These are phyloP conservation scores for Diaporthe sp. DNA, from an alignment of 2,329 filamentous ascomycete species.

Conservation along the genomic window DNA sequence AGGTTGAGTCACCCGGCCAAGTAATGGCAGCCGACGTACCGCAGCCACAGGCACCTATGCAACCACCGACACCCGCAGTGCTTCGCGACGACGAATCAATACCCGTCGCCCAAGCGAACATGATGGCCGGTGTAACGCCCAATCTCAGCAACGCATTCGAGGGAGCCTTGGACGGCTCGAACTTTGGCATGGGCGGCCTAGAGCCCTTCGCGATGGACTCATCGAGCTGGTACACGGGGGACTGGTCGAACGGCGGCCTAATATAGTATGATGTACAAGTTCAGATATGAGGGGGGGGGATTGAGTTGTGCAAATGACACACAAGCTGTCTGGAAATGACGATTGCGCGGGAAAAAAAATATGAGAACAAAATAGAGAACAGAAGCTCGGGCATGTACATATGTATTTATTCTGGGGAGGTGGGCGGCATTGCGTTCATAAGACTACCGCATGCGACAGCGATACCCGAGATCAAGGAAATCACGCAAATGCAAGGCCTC, in stretches of 20 bases:
- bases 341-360: background rate
- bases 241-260: constrained; percentile 34
- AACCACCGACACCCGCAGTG: constrained; percentile 29
- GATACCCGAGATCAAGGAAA: constrained; percentile 13
- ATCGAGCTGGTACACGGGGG: constrained; percentile 35
- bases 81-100: constrained; percentile 33
- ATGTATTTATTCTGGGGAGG: background rate
- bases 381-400: constrained; percentile 16
- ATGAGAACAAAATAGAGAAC: background rate
- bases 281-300: no score
- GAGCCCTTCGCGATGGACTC: constrained; percentile 41
- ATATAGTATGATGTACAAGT: constrained; percentile 14
- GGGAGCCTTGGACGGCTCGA: constrained; percentile 46
- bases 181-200: constrained; percentile 42
- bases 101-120: constrained; percentile 29
- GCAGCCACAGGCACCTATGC: constrained; percentile 31
- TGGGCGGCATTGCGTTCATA: constrained; percentile 11
- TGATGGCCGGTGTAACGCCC: constrained; percentile 37
- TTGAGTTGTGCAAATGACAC: no score
- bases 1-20: constrained; percentile 27
- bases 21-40: constrained; percentile 38
- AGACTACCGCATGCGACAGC: background rate
- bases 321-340: background rate
- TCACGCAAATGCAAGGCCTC: constrained; percentile 13
- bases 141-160: constrained; percentile 48